These are phyloP conservation scores for Orbilia oligospora DNA, from an alignment of 2,329 filamentous ascomycete species.

Conservation along the genomic window DNA sequence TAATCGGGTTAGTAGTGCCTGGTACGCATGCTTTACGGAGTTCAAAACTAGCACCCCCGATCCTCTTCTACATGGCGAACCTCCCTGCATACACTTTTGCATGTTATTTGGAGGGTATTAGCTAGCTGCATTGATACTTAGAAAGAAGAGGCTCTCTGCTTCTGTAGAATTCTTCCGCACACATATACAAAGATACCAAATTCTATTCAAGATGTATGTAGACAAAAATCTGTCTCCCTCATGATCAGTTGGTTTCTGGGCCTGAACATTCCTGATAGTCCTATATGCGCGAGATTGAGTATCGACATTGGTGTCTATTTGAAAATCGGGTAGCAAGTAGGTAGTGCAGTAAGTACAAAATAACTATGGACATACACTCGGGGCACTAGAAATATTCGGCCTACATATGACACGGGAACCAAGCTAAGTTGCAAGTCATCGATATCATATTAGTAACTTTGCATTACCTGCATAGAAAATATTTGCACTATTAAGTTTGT, in stretches of 20 bases:
- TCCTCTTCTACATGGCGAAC: not conserved
- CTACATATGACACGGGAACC: too few species aligned
- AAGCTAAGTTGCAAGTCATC: not conserved
- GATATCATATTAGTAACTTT: not conserved
- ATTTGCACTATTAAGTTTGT: not conserved
- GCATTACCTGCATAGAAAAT: not conserved
- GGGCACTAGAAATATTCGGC: too few species aligned
- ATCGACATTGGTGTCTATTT: too few species aligned
- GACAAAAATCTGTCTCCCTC: conserved; percentile 1
- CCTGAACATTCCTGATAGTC: not conserved
- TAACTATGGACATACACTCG: too few species aligned
- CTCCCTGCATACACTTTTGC: conserved; percentile 11
- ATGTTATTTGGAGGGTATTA: conserved; percentile 7
- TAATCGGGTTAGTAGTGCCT: not conserved
- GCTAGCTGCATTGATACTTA: conserved; percentile 9
- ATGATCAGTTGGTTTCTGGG: too few species aligned
- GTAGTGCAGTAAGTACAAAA: too few species aligned
- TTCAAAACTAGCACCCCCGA: not conserved
- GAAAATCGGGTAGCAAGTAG: too few species aligned
- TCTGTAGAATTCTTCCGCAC: not conserved
- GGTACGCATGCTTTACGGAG: not conserved
- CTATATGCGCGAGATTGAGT: not conserved
- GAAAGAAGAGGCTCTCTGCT: not conserved
- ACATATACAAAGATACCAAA: conserved; percentile 17
- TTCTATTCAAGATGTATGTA: conserved; percentile 9